Conservation (phyloP, 495 filamentous ascomycete species). For the Lasiosphaeria hispida region DNA sequence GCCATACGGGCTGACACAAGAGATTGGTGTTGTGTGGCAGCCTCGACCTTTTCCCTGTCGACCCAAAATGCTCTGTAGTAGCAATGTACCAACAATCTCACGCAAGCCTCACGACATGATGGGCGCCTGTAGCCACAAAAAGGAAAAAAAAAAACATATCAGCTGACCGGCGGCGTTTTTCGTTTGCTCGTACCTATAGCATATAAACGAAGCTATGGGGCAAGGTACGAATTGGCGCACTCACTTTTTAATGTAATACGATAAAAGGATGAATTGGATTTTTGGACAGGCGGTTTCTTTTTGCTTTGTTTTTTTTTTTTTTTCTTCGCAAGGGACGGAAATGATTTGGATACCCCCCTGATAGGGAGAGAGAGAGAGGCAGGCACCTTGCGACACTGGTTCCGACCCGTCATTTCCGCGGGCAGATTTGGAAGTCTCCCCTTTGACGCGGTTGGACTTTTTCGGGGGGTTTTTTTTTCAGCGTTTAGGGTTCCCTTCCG, state of each 20-base stretch:
- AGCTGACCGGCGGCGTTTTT: background rate
- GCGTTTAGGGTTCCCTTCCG: too few relatives aligned
- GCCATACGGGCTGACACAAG: background rate
- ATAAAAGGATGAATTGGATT: conserved; percentile 1
- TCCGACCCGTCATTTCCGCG: background rate
- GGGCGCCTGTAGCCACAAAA: too few relatives aligned
- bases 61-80: background rate
- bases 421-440: background rate
- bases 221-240: background rate
- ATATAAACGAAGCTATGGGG: conserved; percentile 3
- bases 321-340: background rate
- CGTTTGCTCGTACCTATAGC: background rate
- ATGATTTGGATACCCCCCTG: conserved; percentile 13
- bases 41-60: too few relatives aligned
- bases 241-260: conserved; percentile 17
- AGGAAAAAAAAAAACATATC: conserved; percentile 4
- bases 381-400: background rate
- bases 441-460: too few relatives aligned
- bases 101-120: too few relatives aligned
- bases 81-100: background rate
- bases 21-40: background rate
- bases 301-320: background rate
- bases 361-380: background rate
- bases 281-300: conserved; percentile 1
- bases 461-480: background rate